Percentiles rank a stretch among this genome's conserved stretches.
phyloP scores from a whole-genome alignment of 2,329 filamentous ascomycete genomes.

The Fusarium avenaceum region DNA sequence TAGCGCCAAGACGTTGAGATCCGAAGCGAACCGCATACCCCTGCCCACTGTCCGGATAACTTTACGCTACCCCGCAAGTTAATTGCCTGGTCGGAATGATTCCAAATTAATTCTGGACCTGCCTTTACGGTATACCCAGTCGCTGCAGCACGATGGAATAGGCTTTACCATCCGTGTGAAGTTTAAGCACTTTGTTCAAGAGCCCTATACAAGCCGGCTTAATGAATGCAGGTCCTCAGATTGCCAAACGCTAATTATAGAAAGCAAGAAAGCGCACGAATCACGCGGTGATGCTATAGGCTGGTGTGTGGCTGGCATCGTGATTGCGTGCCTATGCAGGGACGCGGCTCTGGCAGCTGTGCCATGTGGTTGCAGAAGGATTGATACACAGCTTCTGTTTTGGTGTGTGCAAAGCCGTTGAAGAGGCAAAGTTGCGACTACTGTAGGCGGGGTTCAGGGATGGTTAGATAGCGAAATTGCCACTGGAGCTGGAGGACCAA shows the following conservation, averaged over 20 bases:
- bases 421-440: background rate
- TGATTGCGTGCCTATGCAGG: conserved; percentile 17
- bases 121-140: conserved; percentile 7
- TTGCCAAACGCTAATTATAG: conserved; percentile 25
- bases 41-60: conserved; percentile 14
- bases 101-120: conserved; percentile 28
- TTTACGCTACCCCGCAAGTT: conserved; percentile 13
- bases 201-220: background rate
- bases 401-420: conserved; percentile 8
- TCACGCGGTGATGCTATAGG: background rate
- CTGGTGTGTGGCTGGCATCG: conserved; percentile 2
- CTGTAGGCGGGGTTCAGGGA: background rate
- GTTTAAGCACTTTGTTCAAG: background rate
- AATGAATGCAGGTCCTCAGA: conserved; percentile 33
- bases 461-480: background rate
- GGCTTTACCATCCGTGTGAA: background rate
- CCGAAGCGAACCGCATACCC: conserved; percentile 18
- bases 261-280: conserved; percentile 22
- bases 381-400: conserved; percentile 16
- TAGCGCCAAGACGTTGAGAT: conserved; percentile 12
- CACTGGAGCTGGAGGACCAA: background rate
- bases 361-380: conserved; percentile 1
- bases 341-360: conserved; percentile 12
- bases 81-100: conserved; percentile 15
- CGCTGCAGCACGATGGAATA: background rate